Conservation (phyloP, 768 basidiomycete species). For the Tremella mesenterica region DNA sequence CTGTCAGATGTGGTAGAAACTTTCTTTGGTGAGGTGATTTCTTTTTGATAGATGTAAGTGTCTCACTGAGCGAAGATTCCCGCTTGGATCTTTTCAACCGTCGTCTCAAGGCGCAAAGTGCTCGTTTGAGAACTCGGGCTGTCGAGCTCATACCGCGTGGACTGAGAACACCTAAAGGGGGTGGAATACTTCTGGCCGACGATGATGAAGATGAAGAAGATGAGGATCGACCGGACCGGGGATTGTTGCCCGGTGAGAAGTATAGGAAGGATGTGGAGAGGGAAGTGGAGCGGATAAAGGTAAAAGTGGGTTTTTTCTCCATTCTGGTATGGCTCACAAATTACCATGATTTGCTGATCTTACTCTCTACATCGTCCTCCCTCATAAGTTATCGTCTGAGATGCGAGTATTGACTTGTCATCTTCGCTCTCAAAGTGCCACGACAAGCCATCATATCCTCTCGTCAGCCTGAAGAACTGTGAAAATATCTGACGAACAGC, state of each 20-base stretch:
- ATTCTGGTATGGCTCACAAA: too few relatives aligned
- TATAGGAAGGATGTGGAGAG: constrained; percentile 71
- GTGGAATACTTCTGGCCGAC: constrained; percentile 21
- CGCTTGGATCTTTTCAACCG: constrained; percentile 56
- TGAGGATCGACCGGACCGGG: constrained; percentile 43
- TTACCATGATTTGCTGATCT: too few relatives aligned
- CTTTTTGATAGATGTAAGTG: neutral
- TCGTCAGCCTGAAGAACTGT: too few relatives aligned
- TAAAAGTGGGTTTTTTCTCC: constrained; percentile 59
- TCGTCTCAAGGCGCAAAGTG: constrained; percentile 75
- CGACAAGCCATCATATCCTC: neutral
- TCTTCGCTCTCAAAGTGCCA: neutral
- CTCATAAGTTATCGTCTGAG: too few relatives aligned
- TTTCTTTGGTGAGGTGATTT: constrained; percentile 52
- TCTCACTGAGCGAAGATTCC: constrained; percentile 52
- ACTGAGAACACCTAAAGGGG: constrained; percentile 34
- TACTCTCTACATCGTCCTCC: too few relatives aligned
- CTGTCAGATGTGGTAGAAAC: constrained; percentile 80
- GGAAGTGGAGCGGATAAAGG: constrained; percentile 75
- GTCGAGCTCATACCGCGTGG: constrained; percentile 66
- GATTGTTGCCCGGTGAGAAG: constrained; percentile 54
- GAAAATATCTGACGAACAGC: constrained; percentile 48
- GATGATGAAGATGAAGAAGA: constrained; percentile 12
- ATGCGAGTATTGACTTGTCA: too few relatives aligned
- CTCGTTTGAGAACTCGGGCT: constrained; percentile 69